phyloP scores from a whole-genome alignment of 352 stramenopile genomes.

The Phytopythium chamaehyphon region DNA sequence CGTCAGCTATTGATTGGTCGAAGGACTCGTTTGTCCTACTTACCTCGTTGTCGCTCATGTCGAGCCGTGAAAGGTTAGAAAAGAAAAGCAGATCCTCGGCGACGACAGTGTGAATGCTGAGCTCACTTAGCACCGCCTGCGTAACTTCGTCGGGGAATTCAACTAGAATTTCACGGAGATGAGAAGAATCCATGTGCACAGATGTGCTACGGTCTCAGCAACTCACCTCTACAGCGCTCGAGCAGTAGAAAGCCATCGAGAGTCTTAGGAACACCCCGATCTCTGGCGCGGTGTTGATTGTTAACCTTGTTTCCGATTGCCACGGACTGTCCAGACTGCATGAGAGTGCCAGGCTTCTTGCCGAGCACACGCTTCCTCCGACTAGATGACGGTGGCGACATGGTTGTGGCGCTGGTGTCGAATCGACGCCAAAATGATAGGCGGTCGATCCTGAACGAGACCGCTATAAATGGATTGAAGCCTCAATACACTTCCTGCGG shows the following conservation, averaged over 20 bases:
- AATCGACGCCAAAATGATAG: neutral
- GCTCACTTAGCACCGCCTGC: slow-evolving; percentile 53
- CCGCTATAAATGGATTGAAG: neutral
- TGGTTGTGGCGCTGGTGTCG: neutral
- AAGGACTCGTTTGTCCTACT: neutral
- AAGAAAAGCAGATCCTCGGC: slow-evolving; percentile 78
- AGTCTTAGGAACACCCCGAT: slow-evolving; percentile 32
- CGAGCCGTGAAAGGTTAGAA: slow-evolving; percentile 57
- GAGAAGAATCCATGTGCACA: neutral
- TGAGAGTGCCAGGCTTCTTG: slow-evolving; percentile 18
- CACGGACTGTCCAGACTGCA: slow-evolving; percentile 27
- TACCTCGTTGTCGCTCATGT: slow-evolving; percentile 85
- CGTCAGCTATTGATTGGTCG: neutral
- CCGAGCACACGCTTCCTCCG: slow-evolving; percentile 14
- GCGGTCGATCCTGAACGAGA: too few species aligned
- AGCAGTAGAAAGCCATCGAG: slow-evolving; percentile 79
- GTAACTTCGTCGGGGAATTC: slow-evolving; percentile 79
- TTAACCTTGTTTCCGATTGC: slow-evolving; percentile 15
- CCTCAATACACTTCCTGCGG: neutral
- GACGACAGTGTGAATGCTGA: slow-evolving; percentile 60
- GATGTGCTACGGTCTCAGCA: neutral
- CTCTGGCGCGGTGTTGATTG: slow-evolving; percentile 16
- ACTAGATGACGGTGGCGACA: slow-evolving; percentile 4
- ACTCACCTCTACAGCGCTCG: slow-evolving; percentile 60
- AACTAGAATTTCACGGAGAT: slow-evolving; percentile 21